These are phyloP conservation scores for Isabelozyma gotoi DNA, from an alignment of 805 yeast species.

Conservation along the genomic window DNA sequence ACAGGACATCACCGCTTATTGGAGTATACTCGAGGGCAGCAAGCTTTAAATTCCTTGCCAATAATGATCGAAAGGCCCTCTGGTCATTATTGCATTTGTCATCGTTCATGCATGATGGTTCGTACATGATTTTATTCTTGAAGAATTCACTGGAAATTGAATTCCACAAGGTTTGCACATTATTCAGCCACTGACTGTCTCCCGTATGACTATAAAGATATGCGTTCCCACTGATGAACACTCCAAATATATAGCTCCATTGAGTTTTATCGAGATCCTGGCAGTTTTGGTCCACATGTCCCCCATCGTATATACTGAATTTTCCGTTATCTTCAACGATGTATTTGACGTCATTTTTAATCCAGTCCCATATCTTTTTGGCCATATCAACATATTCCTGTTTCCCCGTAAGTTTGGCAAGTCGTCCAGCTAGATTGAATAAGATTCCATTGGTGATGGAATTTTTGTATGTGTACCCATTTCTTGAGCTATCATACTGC, in stretches of 20 bases:
- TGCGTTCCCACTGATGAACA: constrained; percentile 77
- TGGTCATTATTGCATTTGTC: constrained; percentile 78
- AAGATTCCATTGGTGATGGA: constrained; percentile 45
- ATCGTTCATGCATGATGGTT: constrained; percentile 75
- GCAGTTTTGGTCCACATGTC: constrained; percentile 59
- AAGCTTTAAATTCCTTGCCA: constrained; percentile 70
- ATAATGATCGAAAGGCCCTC: constrained; percentile 86
- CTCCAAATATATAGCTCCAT: constrained; percentile 89
- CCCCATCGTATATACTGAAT: constrained; percentile 74
- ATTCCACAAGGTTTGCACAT: constrained; percentile 54
- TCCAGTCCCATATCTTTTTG: constrained; percentile 46
- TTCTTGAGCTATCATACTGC: constrained; percentile 49
- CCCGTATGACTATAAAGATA: constrained; percentile 73
- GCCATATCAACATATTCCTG: constrained; percentile 40
- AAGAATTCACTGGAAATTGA: constrained; percentile 57
- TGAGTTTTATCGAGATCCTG: constrained; percentile 53
- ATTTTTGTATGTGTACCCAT: constrained; percentile 46
- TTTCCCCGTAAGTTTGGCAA: constrained; percentile 42
- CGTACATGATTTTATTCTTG: constrained; percentile 60
- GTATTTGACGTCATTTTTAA: constrained; percentile 38
- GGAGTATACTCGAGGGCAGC: constrained; percentile 72
- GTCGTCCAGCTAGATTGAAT: constrained; percentile 44
- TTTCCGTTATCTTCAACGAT: constrained; percentile 36
- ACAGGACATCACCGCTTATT: constrained; percentile 37
- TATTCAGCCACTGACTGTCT: constrained; percentile 62